Percentiles rank a stretch among this genome's conserved stretches.
Conservation (phyloP, 73 alveolate species). For the Paramecium primaurelia region DNA sequence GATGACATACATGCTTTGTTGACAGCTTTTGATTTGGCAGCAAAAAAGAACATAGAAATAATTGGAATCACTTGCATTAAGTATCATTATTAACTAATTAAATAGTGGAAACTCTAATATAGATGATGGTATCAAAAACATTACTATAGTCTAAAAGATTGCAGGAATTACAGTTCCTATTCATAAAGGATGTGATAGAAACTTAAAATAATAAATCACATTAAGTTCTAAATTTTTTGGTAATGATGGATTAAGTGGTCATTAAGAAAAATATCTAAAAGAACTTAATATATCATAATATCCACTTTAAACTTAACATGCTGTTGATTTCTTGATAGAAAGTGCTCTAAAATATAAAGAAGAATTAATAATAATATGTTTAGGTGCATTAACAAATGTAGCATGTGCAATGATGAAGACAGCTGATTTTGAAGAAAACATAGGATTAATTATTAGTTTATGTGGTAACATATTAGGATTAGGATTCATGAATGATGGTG, state of each 20-base stretch:
- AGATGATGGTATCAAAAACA: slow-evolving; percentile 18
- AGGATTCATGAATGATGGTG: slow-evolving; percentile 23
- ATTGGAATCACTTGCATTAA: slow-evolving; percentile 20
- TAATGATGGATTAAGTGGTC: slow-evolving; percentile 39
- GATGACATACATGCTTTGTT: slow-evolving; percentile 42
- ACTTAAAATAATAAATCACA: slow-evolving; percentile 2
- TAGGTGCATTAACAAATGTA: slow-evolving; percentile 13
- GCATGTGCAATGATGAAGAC: slow-evolving; percentile 46
- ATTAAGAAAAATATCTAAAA: neutral
- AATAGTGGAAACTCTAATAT: neutral
- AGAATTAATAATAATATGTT: neutral
- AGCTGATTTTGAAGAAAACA: neutral
- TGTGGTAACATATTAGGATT: slow-evolving; percentile 28
- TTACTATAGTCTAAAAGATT: neutral
- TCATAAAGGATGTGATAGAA: slow-evolving; percentile 39
- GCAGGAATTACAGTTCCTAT: neutral
- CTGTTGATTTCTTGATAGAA: slow-evolving; percentile 24
- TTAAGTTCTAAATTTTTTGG: slow-evolving; percentile 18
- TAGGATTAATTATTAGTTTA: neutral
- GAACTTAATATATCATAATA: neutral
- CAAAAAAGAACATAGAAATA: neutral
- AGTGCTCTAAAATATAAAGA: slow-evolving; percentile 26
- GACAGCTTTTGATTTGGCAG: slow-evolving; percentile 4
- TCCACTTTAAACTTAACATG: neutral
- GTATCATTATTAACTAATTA: neutral